phyloP scores from a whole-genome alignment of 2,329 filamentous ascomycete species.

The Hymenoscyphus salicellus region DNA sequence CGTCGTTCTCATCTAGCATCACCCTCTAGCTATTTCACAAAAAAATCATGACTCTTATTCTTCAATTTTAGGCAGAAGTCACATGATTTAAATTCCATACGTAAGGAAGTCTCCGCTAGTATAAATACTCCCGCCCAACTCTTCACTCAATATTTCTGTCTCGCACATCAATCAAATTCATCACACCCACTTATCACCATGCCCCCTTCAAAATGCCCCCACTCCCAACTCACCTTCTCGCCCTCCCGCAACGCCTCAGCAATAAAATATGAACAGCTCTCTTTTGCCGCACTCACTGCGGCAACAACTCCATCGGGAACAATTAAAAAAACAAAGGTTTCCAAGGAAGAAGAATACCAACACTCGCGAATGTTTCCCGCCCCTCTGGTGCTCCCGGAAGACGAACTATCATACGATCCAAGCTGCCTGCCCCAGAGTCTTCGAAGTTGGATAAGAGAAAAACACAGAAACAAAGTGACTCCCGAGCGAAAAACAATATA shows the following conservation, averaged over 20 bases:
- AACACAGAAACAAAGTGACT: slow-evolving; percentile 27
- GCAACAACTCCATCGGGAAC: slow-evolving; percentile 12
- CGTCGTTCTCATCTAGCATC: neutral
- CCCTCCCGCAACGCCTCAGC: slow-evolving; percentile 9
- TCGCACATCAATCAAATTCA: neutral
- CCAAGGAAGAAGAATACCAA: neutral
- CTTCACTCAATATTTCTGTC: neutral
- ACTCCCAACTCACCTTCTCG: slow-evolving; percentile 10
- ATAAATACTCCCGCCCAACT: neutral
- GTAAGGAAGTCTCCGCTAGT: neutral
- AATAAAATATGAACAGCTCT: slow-evolving; percentile 14
- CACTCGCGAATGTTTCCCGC: slow-evolving; percentile 23
- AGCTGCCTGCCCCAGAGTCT: slow-evolving; percentile 24
- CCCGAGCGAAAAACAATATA: slow-evolving; percentile 25
- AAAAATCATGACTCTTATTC: neutral
- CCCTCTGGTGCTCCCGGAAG: slow-evolving; percentile 27
- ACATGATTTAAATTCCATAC: neutral
- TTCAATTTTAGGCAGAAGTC: neutral
- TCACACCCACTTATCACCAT: neutral
- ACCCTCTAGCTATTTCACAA: neutral
- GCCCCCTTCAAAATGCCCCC: slow-evolving; percentile 10
- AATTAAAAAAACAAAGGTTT: neutral
- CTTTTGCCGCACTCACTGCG: slow-evolving; percentile 10
- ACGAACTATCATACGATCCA: slow-evolving; percentile 28
- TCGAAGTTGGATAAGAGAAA: slow-evolving; percentile 22